These are phyloP conservation scores for Aureobasidium sp. DNA, from an alignment of 2,329 filamentous ascomycete genomes.

Conservation along the genomic window DNA sequence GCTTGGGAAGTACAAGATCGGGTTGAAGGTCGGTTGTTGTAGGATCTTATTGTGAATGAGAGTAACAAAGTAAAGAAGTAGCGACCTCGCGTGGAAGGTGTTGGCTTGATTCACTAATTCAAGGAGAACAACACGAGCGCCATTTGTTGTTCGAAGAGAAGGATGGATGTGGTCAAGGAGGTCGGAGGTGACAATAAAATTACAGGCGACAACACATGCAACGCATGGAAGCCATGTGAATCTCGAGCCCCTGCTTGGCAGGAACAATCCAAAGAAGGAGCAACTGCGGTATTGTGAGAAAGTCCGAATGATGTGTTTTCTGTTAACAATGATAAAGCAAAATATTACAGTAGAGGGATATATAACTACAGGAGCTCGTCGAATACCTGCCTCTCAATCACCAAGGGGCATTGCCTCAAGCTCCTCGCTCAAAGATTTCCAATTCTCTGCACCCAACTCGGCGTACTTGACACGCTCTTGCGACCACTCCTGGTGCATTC, in stretches of 20 bases:
- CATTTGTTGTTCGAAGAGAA: not conserved
- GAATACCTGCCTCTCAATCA: conserved; percentile 25
- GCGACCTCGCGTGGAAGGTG: too few relatives aligned
- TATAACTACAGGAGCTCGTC: not conserved
- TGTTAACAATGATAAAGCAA: not conserved
- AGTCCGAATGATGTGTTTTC: not conserved
- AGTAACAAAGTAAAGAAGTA: too few relatives aligned
- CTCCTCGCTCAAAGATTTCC: conserved; percentile 77
- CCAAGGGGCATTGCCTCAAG: conserved; percentile 90
- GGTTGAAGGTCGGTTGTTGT: not conserved
- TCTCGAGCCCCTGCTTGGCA: not conserved
- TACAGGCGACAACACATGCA: not conserved
- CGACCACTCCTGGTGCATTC: conserved; percentile 93
- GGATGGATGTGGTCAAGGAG: not conserved
- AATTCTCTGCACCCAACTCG: conserved; percentile 92
- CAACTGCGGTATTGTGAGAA: not conserved
- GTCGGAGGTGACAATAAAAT: not conserved
- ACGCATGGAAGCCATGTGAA: not conserved
- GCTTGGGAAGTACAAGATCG: not conserved
- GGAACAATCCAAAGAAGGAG: not conserved
- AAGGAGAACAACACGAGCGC: not conserved
- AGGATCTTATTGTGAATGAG: too few relatives aligned
- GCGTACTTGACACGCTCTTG: conserved; percentile 96
- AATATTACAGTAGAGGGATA: conserved; percentile 5
- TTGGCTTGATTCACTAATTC: too few relatives aligned